These are phyloP conservation scores for Diaporthe aspalathi DNA, from an alignment of 2,329 filamentous ascomycete genomes.

Conservation along the genomic window DNA sequence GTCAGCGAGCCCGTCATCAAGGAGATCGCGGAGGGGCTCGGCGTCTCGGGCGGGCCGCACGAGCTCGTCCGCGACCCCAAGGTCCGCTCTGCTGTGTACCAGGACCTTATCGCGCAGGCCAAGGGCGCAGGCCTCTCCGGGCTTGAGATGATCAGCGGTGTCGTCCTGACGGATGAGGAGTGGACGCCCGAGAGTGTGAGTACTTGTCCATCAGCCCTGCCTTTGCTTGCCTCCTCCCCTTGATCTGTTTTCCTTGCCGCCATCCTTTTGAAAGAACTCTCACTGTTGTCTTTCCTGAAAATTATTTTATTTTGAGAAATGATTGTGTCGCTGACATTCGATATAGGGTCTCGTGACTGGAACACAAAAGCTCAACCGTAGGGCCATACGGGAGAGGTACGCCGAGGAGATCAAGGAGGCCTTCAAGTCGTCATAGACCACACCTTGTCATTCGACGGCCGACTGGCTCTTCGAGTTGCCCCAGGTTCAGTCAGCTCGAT, in stretches of 20 bases:
- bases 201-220: constrained; percentile 42
- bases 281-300: background rate
- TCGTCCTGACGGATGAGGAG: constrained; percentile 85
- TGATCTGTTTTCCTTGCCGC: background rate
- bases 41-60: constrained; percentile 57
- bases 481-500: too few species aligned
- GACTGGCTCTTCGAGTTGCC: background rate
- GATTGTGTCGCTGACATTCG: background rate
- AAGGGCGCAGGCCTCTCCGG: constrained; percentile 73
- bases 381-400: constrained; percentile 62
- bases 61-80: constrained; percentile 74
- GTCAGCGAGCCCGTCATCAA: constrained; percentile 73
- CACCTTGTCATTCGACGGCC: background rate
- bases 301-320: constrained; percentile 27
- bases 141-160: constrained; percentile 80
- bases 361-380: constrained; percentile 71
- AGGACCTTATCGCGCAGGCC: constrained; percentile 75
- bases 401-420: constrained; percentile 62
- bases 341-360: constrained; percentile 68
- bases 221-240: background rate
- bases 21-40: constrained; percentile 68
- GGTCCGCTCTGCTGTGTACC: constrained; percentile 70
- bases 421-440: constrained; percentile 44
- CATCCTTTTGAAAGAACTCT: background rate
- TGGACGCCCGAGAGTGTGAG: constrained; percentile 89